phyloP scores from a whole-genome alignment of 2,329 filamentous ascomycete genomes.

The Sporothrix curviconia region DNA sequence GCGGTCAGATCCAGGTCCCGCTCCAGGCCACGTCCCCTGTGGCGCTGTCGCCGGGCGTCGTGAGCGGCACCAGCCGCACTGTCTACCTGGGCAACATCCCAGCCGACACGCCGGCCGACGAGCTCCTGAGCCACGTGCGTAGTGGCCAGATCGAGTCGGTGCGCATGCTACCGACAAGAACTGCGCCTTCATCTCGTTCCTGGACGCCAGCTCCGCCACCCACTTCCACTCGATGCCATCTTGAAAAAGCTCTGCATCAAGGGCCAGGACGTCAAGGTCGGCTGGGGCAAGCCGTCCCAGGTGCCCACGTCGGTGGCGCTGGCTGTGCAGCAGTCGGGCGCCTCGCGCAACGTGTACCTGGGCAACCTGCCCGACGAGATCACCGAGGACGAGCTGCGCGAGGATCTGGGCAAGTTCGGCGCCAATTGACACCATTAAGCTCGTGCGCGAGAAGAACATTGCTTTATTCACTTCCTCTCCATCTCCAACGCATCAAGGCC shows the following conservation, averaged over 20 bases:
- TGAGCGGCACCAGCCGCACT: slow-evolving; percentile 88
- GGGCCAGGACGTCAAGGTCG: slow-evolving; percentile 98
- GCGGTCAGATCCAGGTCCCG: slow-evolving; percentile 53
- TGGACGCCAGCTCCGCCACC: slow-evolving; percentile 93
- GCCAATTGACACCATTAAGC: slow-evolving; percentile 95
- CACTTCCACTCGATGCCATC: slow-evolving; percentile 99
- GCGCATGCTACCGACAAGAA: slow-evolving; percentile 94
- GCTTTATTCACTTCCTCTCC: slow-evolving; percentile 97
- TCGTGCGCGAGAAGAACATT: slow-evolving; percentile 96
- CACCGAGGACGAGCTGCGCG: slow-evolving; percentile 82
- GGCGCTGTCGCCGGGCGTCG: slow-evolving; percentile 68
- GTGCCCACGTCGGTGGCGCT: slow-evolving; percentile 96
- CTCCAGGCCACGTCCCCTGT: slow-evolving; percentile 67
- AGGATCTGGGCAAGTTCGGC: slow-evolving; percentile 93
- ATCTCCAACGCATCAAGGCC: slow-evolving; percentile 97
- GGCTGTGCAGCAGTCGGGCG: slow-evolving; percentile 93
- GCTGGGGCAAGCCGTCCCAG: slow-evolving; percentile 97
- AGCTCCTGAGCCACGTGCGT: slow-evolving; percentile 90
- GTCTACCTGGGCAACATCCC: slow-evolving; percentile 98
- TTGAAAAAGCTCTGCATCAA: slow-evolving; percentile 99
- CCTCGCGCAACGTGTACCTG: slow-evolving; percentile 93
- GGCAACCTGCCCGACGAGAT: slow-evolving; percentile 89
- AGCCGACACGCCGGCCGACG: slow-evolving; percentile 93
- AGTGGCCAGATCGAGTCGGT: slow-evolving; percentile 99
- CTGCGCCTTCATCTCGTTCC: slow-evolving; percentile 98